Evolutionary conservation across 1,284 basidiomycete genomes (phyloP), one percentile per base, ranked within the genome.

Genomic region (Cryptococcus deneoformans): DNA sequence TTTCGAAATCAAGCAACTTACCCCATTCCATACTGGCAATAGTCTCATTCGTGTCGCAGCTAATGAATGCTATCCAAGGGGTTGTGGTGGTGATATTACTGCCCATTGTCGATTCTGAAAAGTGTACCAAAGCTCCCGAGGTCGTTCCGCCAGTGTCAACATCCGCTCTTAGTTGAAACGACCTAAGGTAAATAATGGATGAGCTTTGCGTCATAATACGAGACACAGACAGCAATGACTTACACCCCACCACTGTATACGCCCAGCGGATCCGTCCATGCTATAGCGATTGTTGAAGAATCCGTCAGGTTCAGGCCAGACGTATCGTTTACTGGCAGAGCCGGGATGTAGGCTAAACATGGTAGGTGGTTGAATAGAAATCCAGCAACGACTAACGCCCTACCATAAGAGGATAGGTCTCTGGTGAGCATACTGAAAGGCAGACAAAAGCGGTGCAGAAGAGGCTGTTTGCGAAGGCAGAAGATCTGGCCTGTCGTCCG

Each of bases 61-160:
- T 84, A 48, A 94, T 84, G 65, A 92, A 83, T 5, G 92, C 91
- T 62, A 94, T 89, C 90, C 90, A 94, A 6, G 91, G 91, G 0
- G 90, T 89, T 1, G 78, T 57, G 0, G 77, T 72, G 0, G 77
- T 67, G 71, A 82, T 35, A 84, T 87, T 89, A 37, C 52, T 56
- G 2, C 67, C 67, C 51, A 65, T 68, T 5, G 57, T 62, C 2
- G 64, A 61, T 60, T 91, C 89, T 0, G 86, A 84, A 69, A 92
- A 92, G 73, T 89, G 88, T 16, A 91, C 85, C 37, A 92, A 74
- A 11, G 85, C 86, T 24, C 90, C 90, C 83, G 89, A 62, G 3
- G 75, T 75, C 1, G 66, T 60, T 11, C 77, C 75, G 8, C 63
- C 64, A 0, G 68, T 71, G 3, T 65, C 56, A 16, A 72, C 64